Conservation (phyloP, 495 filamentous ascomycete species). For the Trichocladium uniseriatum region DNA sequence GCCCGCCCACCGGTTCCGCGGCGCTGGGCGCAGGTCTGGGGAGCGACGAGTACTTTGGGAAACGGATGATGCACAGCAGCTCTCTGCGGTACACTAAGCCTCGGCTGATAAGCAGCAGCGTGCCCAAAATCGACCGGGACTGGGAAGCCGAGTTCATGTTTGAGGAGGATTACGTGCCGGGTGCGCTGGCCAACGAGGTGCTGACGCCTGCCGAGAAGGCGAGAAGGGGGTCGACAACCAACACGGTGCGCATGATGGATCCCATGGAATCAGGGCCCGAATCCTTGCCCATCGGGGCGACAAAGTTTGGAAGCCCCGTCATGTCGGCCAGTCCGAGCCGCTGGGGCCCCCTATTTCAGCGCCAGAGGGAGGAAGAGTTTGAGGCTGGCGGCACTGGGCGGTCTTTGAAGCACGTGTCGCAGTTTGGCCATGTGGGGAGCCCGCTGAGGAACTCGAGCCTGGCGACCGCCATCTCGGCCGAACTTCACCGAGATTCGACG, state of each 20-base stretch:
- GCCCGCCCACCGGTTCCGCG: conserved; percentile 53
- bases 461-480: conserved; percentile 56
- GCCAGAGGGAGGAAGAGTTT: conserved; percentile 63
- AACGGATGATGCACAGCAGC: conserved; percentile 77
- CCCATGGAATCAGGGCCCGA: conserved; percentile 36
- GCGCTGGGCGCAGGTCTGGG: conserved; percentile 33
- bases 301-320: conserved; percentile 71
- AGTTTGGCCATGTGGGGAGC: conserved; percentile 83
- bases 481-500: conserved; percentile 36
- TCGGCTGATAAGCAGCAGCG: conserved; percentile 70
- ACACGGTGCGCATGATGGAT: conserved; percentile 41
- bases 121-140: conserved; percentile 60
- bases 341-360: conserved; percentile 75
- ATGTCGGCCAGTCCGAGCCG: conserved; percentile 72
- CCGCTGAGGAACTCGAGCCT: conserved; percentile 79
- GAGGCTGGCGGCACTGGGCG: conserved; percentile 15
- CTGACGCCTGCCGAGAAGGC: conserved; percentile 85
- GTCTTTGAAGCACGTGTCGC: conserved; percentile 38
- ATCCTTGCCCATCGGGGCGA: conserved; percentile 31
- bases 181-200: conserved; percentile 71
- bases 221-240: conserved; percentile 57
- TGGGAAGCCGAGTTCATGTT: conserved; percentile 83
- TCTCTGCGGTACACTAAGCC: conserved; percentile 53
- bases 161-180: conserved; percentile 88
- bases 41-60: conserved; percentile 55